These are phyloP conservation scores for Fusarium clavum DNA, from an alignment of 2,329 filamentous ascomycete species.

Conservation along the genomic window DNA sequence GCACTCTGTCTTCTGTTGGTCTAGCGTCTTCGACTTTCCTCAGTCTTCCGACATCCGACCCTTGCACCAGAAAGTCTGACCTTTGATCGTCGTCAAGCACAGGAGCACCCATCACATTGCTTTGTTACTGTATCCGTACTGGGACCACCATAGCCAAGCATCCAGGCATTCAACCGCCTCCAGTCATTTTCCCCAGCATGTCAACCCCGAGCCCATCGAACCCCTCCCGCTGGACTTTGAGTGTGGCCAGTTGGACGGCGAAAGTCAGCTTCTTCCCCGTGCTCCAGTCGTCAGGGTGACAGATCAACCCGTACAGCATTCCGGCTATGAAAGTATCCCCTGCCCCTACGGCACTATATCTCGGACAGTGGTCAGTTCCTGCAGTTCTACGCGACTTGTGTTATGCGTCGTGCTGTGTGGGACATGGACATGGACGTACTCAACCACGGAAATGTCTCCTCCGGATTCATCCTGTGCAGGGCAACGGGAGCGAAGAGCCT, in stretches of 20 bases:
- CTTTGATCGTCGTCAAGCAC: slow-evolving; percentile 33
- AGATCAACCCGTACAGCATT: slow-evolving; percentile 71
- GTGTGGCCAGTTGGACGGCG: slow-evolving; percentile 74
- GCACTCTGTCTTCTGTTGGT: slow-evolving; percentile 13
- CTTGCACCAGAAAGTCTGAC: slow-evolving; percentile 29
- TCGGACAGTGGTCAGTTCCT: slow-evolving; percentile 40
- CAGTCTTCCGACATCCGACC: slow-evolving; percentile 29
- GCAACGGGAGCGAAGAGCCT: slow-evolving; percentile 52
- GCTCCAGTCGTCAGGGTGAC: slow-evolving; percentile 62
- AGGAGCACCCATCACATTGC: slow-evolving; percentile 15
- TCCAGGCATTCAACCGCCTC: slow-evolving; percentile 23
- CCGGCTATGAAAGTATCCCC: slow-evolving; percentile 82
- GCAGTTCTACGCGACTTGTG: slow-evolving; percentile 28
- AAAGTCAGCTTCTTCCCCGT: slow-evolving; percentile 64
- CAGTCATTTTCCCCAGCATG: slow-evolving; percentile 38
- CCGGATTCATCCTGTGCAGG: slow-evolving; percentile 54
- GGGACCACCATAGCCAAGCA: slow-evolving; percentile 1
- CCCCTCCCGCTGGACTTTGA: slow-evolving; percentile 75
- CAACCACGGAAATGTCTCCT: slow-evolving; percentile 62
- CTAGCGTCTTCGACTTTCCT: slow-evolving; percentile 25
- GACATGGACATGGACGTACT: slow-evolving; percentile 65
- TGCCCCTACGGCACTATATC: slow-evolving; percentile 73
- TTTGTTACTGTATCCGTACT: slow-evolving; percentile 1
- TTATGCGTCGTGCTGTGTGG: slow-evolving; percentile 14
- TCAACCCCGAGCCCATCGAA: slow-evolving; percentile 64